Evolutionary conservation across 2,329 filamentous ascomycete species (phyloP).

Genomic region (Sarocladium brachiariae): DNA sequence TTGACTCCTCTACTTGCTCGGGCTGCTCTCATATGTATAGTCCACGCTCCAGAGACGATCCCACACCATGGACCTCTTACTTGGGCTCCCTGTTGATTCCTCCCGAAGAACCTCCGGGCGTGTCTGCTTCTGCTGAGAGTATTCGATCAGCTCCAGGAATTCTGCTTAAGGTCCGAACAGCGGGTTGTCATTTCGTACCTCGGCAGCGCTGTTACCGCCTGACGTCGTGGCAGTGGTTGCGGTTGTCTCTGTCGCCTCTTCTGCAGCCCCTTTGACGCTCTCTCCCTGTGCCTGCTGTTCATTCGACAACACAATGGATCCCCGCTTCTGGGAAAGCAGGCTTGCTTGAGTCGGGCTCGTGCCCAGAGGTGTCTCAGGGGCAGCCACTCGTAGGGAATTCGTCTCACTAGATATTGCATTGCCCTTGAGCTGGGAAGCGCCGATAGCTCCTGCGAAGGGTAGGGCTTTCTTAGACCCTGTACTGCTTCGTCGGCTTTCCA

Average conservation of each 20-base stretch:
- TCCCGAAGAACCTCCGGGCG: slow-evolving; percentile 29
- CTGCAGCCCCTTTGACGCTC: background rate
- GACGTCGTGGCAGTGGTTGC: slow-evolving; percentile 18
- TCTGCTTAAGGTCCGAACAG: slow-evolving; percentile 40
- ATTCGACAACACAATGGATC: slow-evolving; percentile 12
- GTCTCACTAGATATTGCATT: slow-evolving; percentile 52
- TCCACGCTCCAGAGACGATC: slow-evolving; percentile 57
- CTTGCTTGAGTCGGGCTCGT: slow-evolving; percentile 34
- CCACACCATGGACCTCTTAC: slow-evolving; percentile 52
- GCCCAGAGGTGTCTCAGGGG: slow-evolving; percentile 33
- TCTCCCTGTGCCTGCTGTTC: slow-evolving; percentile 12
- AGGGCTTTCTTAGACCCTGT: slow-evolving; percentile 73
- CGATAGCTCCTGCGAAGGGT: slow-evolving; percentile 40
- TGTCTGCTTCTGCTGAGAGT: slow-evolving; percentile 13
- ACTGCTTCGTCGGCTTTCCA: slow-evolving; percentile 87
- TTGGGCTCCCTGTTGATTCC: slow-evolving; percentile 30
- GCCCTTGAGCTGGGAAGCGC: slow-evolving; percentile 37
- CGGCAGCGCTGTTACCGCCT: slow-evolving; percentile 24
- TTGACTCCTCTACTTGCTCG: slow-evolving; percentile 18
- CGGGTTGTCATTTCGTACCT: slow-evolving; percentile 50
- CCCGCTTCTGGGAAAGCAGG: slow-evolving; percentile 15
- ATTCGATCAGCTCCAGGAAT: background rate
- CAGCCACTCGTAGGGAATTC: slow-evolving; percentile 46
- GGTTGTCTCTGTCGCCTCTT: background rate
- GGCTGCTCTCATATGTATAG: slow-evolving; percentile 42